phyloP scores from a whole-genome alignment of 2,329 filamentous ascomycete genomes.

The Dactylellina parvicollis region DNA sequence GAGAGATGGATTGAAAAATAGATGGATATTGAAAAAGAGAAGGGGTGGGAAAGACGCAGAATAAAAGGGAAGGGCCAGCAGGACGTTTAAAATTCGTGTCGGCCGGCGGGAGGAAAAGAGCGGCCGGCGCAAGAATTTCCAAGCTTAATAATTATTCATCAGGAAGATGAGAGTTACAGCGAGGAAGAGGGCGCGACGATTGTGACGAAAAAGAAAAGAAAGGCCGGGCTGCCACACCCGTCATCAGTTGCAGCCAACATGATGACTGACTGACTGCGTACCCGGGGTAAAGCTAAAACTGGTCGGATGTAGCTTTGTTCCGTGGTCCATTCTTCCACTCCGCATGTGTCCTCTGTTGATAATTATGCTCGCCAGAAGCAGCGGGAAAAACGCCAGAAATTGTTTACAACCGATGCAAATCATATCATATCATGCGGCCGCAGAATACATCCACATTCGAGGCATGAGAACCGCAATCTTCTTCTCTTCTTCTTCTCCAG shows the following conservation, averaged over 20 bases:
- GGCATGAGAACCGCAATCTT: no score
- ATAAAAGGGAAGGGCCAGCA: not conserved
- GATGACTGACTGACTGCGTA: slow-evolving; percentile 10
- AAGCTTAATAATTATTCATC: slow-evolving; percentile 53
- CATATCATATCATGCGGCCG: not conserved
- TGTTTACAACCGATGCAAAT: not conserved
- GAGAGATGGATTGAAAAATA: not conserved
- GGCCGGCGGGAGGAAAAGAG: slow-evolving; percentile 5
- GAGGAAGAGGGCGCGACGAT: slow-evolving; percentile 1
- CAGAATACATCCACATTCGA: not conserved
- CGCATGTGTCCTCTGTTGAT: no score
- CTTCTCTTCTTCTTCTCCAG: no score
- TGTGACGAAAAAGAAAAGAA: slow-evolving; percentile 6
- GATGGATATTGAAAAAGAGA: not conserved
- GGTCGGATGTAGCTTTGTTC: not conserved
- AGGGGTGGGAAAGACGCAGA: not conserved
- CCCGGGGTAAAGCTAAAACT: not conserved
- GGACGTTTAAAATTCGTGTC: not conserved
- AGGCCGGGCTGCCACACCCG: slow-evolving; percentile 45
- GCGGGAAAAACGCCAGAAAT: no score
- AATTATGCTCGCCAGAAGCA: no score
- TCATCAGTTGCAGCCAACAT: slow-evolving; percentile 32
- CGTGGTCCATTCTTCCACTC: slow-evolving; percentile 18
- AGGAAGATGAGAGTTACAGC: not conserved
- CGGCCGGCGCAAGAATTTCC: slow-evolving; percentile 16